Evolutionary conservation across 2,329 filamentous ascomycete species (phyloP).

Genomic region (Aspergillus sp.): DNA sequence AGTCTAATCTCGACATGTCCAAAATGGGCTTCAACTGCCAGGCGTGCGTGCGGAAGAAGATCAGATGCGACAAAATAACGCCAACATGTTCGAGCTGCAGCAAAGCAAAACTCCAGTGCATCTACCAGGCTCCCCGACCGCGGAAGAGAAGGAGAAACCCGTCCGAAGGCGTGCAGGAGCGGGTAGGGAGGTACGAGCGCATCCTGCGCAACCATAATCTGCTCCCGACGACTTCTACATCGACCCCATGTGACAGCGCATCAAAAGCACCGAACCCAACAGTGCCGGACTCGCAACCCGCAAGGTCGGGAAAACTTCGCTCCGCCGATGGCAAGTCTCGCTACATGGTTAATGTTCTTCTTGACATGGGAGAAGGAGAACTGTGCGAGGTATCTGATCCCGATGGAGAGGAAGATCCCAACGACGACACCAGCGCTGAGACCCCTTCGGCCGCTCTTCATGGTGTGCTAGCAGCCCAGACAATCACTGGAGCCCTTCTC

Average conservation of each 20-base stretch:
- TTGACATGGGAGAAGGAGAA: slow-evolving; percentile 23
- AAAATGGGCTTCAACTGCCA: slow-evolving; percentile 11
- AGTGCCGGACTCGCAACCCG: neutral
- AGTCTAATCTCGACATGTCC: neutral
- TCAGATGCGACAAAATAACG: slow-evolving; percentile 38
- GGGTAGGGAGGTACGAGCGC: slow-evolving; percentile 40
- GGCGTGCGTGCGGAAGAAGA: slow-evolving; percentile 34
- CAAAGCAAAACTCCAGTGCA: slow-evolving; percentile 35
- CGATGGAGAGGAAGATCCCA: slow-evolving; percentile 10
- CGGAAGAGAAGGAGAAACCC: slow-evolving; percentile 39
- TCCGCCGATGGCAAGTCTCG: slow-evolving; percentile 34
- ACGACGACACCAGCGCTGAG: neutral
- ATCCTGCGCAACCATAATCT: slow-evolving; percentile 33
- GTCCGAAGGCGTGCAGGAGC: slow-evolving; percentile 30
- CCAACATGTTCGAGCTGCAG: slow-evolving; percentile 35
- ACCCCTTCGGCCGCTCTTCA: neutral
- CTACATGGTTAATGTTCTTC: slow-evolving; percentile 41
- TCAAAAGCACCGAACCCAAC: neutral
- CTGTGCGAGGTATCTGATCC: slow-evolving; percentile 21
- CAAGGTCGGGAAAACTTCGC: slow-evolving; percentile 4
- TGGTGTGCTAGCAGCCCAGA: neutral
- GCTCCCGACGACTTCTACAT: slow-evolving; percentile 4
- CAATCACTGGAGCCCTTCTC: slow-evolving; percentile 1
- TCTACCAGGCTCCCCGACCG: slow-evolving; percentile 40
- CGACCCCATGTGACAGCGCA: neutral